Conservation (phyloP, 2,329 filamentous ascomycete species). For the Uncinocarpus reesii region DNA sequence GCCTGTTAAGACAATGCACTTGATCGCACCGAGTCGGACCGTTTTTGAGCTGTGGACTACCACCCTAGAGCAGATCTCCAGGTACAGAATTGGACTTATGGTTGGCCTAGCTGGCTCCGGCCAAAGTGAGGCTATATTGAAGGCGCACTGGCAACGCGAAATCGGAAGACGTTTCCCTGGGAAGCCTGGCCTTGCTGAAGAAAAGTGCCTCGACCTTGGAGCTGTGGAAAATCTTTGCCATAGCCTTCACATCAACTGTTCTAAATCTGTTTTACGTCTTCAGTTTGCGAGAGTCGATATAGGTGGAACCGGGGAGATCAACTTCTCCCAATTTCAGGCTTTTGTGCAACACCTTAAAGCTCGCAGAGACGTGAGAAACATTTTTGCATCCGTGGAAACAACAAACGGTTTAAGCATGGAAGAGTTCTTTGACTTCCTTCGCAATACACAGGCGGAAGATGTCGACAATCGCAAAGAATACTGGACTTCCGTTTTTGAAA, state of each 20-base stretch:
- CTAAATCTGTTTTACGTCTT: constrained; percentile 58
- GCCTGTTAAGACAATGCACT: constrained; percentile 67
- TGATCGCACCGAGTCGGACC: constrained; percentile 65
- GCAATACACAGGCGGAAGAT: constrained; percentile 63
- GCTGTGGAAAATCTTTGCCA: constrained; percentile 77
- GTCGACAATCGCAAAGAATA: constrained; percentile 53
- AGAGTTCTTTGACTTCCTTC: constrained; percentile 68
- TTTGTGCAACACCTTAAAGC: constrained; percentile 78
- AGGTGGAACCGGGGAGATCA: constrained; percentile 55
- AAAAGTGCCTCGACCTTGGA: constrained; percentile 63
- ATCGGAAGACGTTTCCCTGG: constrained; percentile 58
- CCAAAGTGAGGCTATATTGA: constrained; percentile 71
- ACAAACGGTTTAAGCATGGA: constrained; percentile 57
- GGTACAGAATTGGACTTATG: constrained; percentile 82
- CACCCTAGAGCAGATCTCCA: constrained; percentile 72
- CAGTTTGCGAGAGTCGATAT: constrained; percentile 66
- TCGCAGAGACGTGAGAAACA: constrained; percentile 64
- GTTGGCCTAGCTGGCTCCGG: constrained; percentile 65
- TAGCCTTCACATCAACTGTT: constrained; percentile 84
- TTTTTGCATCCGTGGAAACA: constrained; percentile 55
- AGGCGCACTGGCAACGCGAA: constrained; percentile 74
- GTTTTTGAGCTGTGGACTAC: constrained; percentile 70
- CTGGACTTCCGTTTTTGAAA: constrained; percentile 65
- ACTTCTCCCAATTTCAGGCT: constrained; percentile 69
- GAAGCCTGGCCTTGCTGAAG: constrained; percentile 39